Percentiles rank a stretch among this genome's conserved stretches.
Evolutionary conservation across 352 stramenopile species (phyloP).

Genomic region (Globisporangium echinulatum): DNA sequence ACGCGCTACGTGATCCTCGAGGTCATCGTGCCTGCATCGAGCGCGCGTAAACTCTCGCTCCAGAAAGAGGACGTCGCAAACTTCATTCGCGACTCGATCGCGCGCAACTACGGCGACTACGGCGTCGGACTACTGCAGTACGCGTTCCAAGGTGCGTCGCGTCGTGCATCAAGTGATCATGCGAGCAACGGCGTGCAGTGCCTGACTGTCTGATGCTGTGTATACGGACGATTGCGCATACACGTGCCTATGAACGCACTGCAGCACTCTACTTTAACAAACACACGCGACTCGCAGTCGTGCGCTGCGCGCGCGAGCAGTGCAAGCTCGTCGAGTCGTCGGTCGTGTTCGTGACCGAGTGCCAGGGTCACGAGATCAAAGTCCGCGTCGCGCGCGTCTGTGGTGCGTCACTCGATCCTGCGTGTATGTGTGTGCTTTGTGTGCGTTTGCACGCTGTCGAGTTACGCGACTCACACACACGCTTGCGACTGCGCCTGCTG

Average conservation of each 20-base stretch:
- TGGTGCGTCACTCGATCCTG: constrained; percentile 26
- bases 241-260: neutral
- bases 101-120: constrained; percentile 63
- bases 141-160: constrained; percentile 58
- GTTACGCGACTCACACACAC: neutral
- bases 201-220: neutral
- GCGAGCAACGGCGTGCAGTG: too few species aligned
- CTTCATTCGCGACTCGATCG: constrained; percentile 59
- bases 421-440: neutral
- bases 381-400: constrained; percentile 61
- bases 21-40: constrained; percentile 20
- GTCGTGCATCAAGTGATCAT: too few species aligned
- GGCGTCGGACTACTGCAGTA: constrained; percentile 60
- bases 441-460: neutral
- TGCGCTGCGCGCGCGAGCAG: constrained; percentile 63
- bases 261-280: constrained; percentile 62
- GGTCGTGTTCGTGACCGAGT: constrained; percentile 63
- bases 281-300: constrained; percentile 41
- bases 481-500: neutral
- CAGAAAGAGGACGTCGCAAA: constrained; percentile 53
- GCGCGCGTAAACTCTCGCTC: constrained; percentile 33
- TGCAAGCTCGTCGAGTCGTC: constrained; percentile 71
- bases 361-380: constrained; percentile 49
- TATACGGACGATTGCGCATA: neutral
- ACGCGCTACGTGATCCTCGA: constrained; percentile 71